Percentiles rank a stretch among this genome's conserved stretches.
phyloP scores from a whole-genome alignment of 129 eudicot species.

The Rutidosis leptorrhynchoides region DNA sequence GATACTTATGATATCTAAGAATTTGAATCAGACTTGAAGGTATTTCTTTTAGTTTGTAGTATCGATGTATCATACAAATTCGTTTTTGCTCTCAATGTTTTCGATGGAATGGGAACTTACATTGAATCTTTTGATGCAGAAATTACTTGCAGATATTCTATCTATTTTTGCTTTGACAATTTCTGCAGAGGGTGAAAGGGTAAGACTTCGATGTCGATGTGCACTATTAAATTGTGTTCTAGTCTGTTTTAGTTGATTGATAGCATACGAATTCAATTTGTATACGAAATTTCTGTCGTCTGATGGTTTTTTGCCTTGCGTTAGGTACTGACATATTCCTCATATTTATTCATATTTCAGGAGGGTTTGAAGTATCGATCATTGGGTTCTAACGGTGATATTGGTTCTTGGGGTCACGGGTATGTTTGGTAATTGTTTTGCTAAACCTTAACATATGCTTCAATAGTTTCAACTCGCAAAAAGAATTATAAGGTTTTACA shows the following conservation, averaged over 20 bases:
- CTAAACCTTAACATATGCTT: background rate
- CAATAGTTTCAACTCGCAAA: background rate
- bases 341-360: conserved; percentile 35
- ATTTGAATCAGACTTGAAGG: conserved; percentile 61
- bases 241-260: background rate
- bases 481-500: background rate
- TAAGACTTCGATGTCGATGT: conserved; percentile 23
- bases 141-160: conserved; percentile 85
- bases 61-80: background rate
- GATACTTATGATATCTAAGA: background rate
- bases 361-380: conserved; percentile 89
- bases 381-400: conserved; percentile 97
- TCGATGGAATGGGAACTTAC: background rate
- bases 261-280: too few species aligned
- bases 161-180: conserved; percentile 98
- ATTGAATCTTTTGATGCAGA: conserved; percentile 48
- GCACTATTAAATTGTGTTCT: background rate
- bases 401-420: conserved; percentile 99
- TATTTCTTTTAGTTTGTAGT: conserved; percentile 16
- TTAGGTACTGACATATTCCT: conserved; percentile 12
- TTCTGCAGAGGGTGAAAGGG: conserved; percentile 99
- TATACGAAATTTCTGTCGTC: too few species aligned
- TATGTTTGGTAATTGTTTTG: conserved; percentile 67
- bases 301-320: conserved; percentile 1
- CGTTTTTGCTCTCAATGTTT: background rate